These are phyloP conservation scores for Cryphonectria carpinicola DNA, from an alignment of 2,329 filamentous ascomycete species.

Conservation along the genomic window DNA sequence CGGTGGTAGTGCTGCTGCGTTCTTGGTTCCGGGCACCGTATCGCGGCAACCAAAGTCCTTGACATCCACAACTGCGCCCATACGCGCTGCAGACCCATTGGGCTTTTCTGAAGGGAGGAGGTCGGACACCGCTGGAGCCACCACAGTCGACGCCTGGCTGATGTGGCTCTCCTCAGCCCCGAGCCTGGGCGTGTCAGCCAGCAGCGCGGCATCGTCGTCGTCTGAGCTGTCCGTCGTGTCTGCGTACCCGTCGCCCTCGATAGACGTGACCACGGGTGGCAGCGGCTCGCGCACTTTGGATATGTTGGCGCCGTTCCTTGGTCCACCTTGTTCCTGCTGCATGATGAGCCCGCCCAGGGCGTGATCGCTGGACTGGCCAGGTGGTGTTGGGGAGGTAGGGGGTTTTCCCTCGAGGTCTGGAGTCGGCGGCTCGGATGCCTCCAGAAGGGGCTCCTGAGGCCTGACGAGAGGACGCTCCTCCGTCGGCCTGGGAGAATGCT, in stretches of 20 bases:
- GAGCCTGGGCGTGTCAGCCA: constrained; percentile 30
- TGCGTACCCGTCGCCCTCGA: constrained; percentile 67
- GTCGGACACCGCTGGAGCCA: constrained; percentile 9
- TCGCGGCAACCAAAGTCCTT: constrained; percentile 19
- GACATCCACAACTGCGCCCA: constrained; percentile 25
- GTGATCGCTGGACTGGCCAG: constrained; percentile 64
- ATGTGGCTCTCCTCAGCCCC: constrained; percentile 29
- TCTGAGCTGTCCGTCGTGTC: constrained; percentile 57
- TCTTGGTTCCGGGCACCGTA: neutral
- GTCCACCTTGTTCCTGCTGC: constrained; percentile 47
- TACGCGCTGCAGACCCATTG: constrained; percentile 10
- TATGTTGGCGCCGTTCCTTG: constrained; percentile 59
- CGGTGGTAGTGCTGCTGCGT: neutral
- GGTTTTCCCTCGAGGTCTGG: constrained; percentile 17
- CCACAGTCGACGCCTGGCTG: constrained; percentile 29
- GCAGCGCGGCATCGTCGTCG: constrained; percentile 40
- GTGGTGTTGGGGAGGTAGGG: neutral
- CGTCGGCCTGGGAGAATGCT: constrained; percentile 55
- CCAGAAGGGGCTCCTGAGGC: constrained; percentile 47
- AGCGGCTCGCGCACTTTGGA: constrained; percentile 66
- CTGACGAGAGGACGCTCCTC: constrained; percentile 63
- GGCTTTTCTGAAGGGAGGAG: neutral
- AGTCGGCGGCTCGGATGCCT: constrained; percentile 33
- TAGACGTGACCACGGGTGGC: constrained; percentile 71
- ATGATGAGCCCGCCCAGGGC: constrained; percentile 60